A percentile compares a stretch with the other conserved stretches of the same genome.
Evolutionary conservation across 306 rosid genomes (phyloP).

Genomic region (Casuarina cunninghamiana): DNA sequence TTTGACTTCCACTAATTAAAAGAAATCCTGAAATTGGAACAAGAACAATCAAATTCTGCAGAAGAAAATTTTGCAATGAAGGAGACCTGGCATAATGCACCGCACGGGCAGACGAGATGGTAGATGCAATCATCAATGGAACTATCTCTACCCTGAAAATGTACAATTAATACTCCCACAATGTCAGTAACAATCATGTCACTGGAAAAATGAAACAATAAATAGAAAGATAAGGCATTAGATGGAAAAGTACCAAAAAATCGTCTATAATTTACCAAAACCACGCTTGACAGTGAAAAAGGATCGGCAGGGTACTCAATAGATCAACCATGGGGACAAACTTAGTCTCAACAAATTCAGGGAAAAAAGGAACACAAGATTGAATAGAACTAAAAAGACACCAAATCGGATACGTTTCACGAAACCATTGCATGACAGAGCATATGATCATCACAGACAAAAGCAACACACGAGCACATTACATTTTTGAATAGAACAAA

Average conservation of each 20-base stretch:
- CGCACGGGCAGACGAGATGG: slow-evolving; percentile 62
- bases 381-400: not conserved
- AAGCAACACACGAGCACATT: not conserved
- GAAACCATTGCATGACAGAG: not conserved
- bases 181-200: not conserved
- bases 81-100: slow-evolving; percentile 54
- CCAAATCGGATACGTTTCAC: not conserved
- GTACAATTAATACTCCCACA: not conserved
- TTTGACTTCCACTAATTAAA: not conserved
- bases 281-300: not conserved
- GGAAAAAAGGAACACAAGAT: not conserved
- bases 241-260: not conserved
- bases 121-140: slow-evolving; percentile 54
- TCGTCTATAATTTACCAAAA: not conserved
- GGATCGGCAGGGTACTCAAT: not conserved
- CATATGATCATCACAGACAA: not conserved
- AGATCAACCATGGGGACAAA: not conserved
- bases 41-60: not conserved
- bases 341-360: not conserved
- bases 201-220: slow-evolving; percentile 4
- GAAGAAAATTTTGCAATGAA: slow-evolving; percentile 3
- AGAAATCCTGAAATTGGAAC: not conserved
- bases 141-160: slow-evolving; percentile 51
- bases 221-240: not conserved
- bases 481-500: not conserved